These are phyloP conservation scores for Russula olivacea DNA, from an alignment of 768 basidiomycete species.

Conservation along the genomic window DNA sequence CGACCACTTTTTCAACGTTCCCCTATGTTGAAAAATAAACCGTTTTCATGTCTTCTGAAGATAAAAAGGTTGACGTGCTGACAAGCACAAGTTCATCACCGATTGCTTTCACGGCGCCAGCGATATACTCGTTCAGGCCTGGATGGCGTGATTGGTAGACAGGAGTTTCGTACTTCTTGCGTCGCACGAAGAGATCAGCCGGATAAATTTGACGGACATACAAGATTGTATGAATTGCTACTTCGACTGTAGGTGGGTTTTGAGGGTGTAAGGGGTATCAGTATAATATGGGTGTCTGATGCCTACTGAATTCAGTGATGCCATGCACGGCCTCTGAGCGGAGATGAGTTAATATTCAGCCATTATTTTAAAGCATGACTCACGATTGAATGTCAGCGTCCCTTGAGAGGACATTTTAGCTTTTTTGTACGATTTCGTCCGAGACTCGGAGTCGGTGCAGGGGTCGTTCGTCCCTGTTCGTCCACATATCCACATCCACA, in stretches of 20 bases:
- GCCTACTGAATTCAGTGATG: constrained; percentile 66
- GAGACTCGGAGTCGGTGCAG: too few relatives aligned
- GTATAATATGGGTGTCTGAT: background rate
- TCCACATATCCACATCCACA: too few relatives aligned
- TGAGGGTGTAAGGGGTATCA: background rate
- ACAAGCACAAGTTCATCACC: constrained; percentile 70
- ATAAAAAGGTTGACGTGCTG: constrained; percentile 9
- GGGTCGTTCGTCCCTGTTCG: too few relatives aligned
- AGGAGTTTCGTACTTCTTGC: constrained; percentile 85
- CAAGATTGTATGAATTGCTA: constrained; percentile 87
- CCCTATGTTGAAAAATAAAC: constrained; percentile 43
- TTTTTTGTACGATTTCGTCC: background rate
- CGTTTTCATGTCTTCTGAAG: background rate
- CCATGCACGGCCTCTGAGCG: constrained; percentile 50
- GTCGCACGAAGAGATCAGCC: constrained; percentile 75
- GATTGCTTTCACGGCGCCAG: constrained; percentile 80
- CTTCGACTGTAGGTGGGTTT: constrained; percentile 60
- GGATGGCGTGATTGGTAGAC: constrained; percentile 95
- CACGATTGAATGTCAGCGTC: constrained; percentile 33
- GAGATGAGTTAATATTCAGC: constrained; percentile 27
- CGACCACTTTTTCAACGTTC: constrained; percentile 67
- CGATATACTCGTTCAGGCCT: constrained; percentile 79
- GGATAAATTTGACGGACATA: constrained; percentile 91
- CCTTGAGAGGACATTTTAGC: constrained; percentile 14
- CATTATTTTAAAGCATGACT: constrained; percentile 10